Conservation (phyloP, 768 basidiomycete genomes). For the Suillus bovinus region DNA sequence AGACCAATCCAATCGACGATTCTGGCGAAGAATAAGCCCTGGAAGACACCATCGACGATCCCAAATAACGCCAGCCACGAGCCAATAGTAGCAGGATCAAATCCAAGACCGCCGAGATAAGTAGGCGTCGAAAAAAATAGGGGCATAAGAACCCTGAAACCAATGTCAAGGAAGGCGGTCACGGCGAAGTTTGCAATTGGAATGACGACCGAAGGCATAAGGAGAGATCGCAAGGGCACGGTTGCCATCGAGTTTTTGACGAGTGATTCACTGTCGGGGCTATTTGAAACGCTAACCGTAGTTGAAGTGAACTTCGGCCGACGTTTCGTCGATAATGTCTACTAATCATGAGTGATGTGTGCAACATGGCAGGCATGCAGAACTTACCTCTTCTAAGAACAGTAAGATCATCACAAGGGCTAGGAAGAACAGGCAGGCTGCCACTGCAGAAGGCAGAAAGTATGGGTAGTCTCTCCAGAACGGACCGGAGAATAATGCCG, state of each 20-base stretch:
- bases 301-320: neutral
- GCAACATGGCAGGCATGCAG: neutral
- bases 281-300: neutral
- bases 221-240: constrained; percentile 28
- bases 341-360: neutral
- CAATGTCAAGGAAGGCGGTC: constrained; percentile 44
- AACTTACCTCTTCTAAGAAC: constrained; percentile 34
- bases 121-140: constrained; percentile 47
- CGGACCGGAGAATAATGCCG: constrained; percentile 41
- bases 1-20: constrained; percentile 44
- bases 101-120: constrained; percentile 42
- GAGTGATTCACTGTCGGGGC: neutral
- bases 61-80: constrained; percentile 38
- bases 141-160: constrained; percentile 40
- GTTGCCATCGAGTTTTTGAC: constrained; percentile 23
- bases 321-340: neutral
- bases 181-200: constrained; percentile 43
- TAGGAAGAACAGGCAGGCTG: constrained; percentile 16
- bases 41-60: constrained; percentile 38
- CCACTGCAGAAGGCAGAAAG: constrained; percentile 35
- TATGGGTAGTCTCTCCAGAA: constrained; percentile 40
- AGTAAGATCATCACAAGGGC: constrained; percentile 19
- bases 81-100: constrained; percentile 43
- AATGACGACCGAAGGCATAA: constrained; percentile 38
- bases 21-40: constrained; percentile 41